Base-by-base conservation (phyloP, 164 flowering plant genomes). In the Pachysandra terminalis region DNA sequence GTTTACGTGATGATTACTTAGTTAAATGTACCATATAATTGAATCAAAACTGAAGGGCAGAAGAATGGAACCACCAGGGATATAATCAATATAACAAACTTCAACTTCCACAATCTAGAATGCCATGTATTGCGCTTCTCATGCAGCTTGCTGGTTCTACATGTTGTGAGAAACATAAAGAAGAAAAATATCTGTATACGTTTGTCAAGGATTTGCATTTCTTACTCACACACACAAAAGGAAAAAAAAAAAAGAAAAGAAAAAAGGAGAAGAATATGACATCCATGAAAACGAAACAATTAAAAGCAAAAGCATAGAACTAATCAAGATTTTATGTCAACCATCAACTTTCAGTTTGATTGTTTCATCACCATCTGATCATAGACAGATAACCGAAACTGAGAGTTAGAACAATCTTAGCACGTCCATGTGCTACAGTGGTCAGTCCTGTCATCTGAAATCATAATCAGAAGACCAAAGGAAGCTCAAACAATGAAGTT, bases 51-150 rank as follows among this genome's bases (percentile, higher is more conserved):
- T 12, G 86, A 65, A 59, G 90, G 88, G 55, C 83, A 54, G 68
- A 89, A 82, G 75, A 93, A 84, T 26, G 97, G 84, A 72, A 75
- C 64, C 19, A 65, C 70, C 69, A 87, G 63, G 15, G 86, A 83
- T n/a, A 74, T 59, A 49, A 82, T 63, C 81, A 87, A 76, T 10
- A 88, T 65, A 67, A 84, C 14, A 60, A 72, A 66, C 83, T 93
- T 91, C 56, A 73, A 58, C 21, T 69, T 8, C 98, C 98, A 93
- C 88, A 87, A 83, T 55, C 86, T 77, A 26, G 94, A 87, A 81
- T 93, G 97, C 98, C 98, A 91, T n/a, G 64, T 25, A 67, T 80
- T 86, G 61, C 88, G 80, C 71, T 70, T 75, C 70, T 87, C 85
- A 63, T 77, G 57, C 25, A 91, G 64, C 74, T 91, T 93, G 61